Conservation (phyloP, 306 rosid genomes). For the Comarum palustre region DNA sequence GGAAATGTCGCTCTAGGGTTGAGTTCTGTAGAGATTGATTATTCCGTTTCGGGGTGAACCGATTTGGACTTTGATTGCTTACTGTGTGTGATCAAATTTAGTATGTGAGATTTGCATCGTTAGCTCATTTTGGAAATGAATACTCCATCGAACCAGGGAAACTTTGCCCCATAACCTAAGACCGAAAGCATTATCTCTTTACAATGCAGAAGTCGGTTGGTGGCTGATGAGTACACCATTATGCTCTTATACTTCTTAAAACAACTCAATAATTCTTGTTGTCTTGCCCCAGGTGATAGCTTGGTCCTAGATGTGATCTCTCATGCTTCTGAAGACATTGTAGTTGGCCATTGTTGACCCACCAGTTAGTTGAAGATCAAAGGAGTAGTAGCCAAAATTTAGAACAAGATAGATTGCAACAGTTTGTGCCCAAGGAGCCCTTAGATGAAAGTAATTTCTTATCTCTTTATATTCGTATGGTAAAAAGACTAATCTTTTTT, state of each 20-base stretch:
- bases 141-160: too few species aligned
- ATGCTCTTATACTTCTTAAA: background rate
- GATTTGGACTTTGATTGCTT: background rate
- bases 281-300: constrained; percentile 46
- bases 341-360: constrained; percentile 41
- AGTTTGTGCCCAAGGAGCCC: constrained; percentile 32
- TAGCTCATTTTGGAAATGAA: too few species aligned
- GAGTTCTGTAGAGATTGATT: background rate
- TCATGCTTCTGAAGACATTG: constrained; percentile 47
- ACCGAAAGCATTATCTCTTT: too few species aligned
- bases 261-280: background rate
- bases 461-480: constrained; percentile 25
- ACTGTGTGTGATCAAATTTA: constrained; percentile 3
- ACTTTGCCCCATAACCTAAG: too few species aligned
- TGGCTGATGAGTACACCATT: too few species aligned
- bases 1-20: too few species aligned
- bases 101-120: too few species aligned
- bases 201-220: too few species aligned
- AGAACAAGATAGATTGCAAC: constrained; percentile 42
- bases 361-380: constrained; percentile 43
- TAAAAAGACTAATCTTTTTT: constrained; percentile 19
- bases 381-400: constrained; percentile 33
- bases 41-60: background rate
- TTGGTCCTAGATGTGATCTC: constrained; percentile 49
- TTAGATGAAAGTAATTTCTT: constrained; percentile 72